phyloP scores from a whole-genome alignment of 2,329 filamentous ascomycete species.

The Aureobasidium zeae region DNA sequence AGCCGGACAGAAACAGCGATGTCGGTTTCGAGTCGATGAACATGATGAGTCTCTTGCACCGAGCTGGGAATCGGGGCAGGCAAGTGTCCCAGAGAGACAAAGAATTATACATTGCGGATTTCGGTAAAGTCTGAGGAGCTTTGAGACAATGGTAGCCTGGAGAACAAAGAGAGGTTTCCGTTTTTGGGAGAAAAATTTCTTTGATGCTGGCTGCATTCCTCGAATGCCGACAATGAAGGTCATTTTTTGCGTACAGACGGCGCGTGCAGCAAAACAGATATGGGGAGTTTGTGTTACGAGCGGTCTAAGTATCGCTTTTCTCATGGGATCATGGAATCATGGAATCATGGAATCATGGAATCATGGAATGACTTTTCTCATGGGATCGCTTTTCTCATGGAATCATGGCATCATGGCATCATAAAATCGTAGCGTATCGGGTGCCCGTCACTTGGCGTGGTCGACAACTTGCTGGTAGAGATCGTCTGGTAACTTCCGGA shows the following conservation, averaged over 20 bases:
- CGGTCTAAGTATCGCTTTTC: no score
- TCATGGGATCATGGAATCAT: no score
- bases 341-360: no score
- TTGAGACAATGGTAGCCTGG: conserved; percentile 1
- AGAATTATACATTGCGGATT: conserved; percentile 9
- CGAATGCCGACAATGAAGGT: no score
- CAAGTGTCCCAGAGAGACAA: conserved; percentile 8
- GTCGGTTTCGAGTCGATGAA: conserved; percentile 22
- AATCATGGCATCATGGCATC: conserved; percentile 2
- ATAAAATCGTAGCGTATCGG: not conserved
- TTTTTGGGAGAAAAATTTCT: not conserved
- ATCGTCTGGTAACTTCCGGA: conserved; percentile 81
- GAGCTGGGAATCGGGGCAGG: conserved; percentile 3
- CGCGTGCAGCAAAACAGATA: no score
- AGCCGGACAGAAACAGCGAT: conserved; percentile 11
- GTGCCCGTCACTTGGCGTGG: conserved; percentile 61
- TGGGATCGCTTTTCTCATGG: no score
- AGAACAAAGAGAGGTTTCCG: conserved; percentile 7
- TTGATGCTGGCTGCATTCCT: conserved; percentile 5
- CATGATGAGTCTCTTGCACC: conserved; percentile 16
- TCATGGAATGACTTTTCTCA: no score
- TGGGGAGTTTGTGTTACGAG: no score
- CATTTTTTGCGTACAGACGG: no score
- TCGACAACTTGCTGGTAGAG: conserved; percentile 82
- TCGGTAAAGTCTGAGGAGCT: not conserved